These are phyloP conservation scores for Apiospora hydei DNA, from an alignment of 2,329 filamentous ascomycete genomes.

Conservation along the genomic window DNA sequence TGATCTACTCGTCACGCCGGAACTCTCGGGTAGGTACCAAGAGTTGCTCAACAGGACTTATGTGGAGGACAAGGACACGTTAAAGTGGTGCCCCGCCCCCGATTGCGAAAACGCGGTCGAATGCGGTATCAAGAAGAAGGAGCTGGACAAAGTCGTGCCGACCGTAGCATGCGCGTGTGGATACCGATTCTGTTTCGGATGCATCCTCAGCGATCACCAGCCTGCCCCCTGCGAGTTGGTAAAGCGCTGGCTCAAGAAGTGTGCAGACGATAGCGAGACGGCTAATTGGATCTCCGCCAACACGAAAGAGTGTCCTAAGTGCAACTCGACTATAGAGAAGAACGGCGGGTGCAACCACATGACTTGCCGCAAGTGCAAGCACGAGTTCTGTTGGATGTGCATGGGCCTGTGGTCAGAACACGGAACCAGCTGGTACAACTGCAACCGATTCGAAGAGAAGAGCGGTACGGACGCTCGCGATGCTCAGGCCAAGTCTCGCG, in stretches of 20 bases:
- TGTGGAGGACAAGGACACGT: constrained; percentile 92
- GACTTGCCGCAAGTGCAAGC: constrained; percentile 47
- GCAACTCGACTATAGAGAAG: constrained; percentile 97
- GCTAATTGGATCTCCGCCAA: constrained; percentile 99
- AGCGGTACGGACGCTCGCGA: constrained; percentile 89
- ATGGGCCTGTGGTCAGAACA: constrained; percentile 99
- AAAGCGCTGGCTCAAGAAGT: constrained; percentile 97
- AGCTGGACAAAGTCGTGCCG: constrained; percentile 84
- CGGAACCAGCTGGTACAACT: constrained; percentile 99
- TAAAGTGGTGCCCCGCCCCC: constrained; percentile 98
- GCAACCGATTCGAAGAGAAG: constrained; percentile 96
- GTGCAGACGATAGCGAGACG: constrained; percentile 96
- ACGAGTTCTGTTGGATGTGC: constrained; percentile 93
- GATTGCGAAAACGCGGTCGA: constrained; percentile 94
- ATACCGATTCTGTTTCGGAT: constrained; percentile 94
- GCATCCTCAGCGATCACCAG: constrained; percentile 87
- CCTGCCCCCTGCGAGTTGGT: constrained; percentile 91
- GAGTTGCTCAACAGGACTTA: constrained; percentile 91
- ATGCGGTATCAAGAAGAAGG: constrained; percentile 86
- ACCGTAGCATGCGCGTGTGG: constrained; percentile 88
- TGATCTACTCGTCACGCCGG: constrained; percentile 72
- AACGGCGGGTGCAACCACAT: constrained; percentile 64
- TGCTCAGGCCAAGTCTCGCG: constrained; percentile 88
- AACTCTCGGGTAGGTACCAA: constrained; percentile 72
- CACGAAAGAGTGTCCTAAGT: constrained; percentile 97